Percentiles rank a stretch among this genome's conserved stretches.
These are phyloP conservation scores for Torulaspora maleeae DNA, from an alignment of 805 yeast genomes.

Conservation along the genomic window DNA sequence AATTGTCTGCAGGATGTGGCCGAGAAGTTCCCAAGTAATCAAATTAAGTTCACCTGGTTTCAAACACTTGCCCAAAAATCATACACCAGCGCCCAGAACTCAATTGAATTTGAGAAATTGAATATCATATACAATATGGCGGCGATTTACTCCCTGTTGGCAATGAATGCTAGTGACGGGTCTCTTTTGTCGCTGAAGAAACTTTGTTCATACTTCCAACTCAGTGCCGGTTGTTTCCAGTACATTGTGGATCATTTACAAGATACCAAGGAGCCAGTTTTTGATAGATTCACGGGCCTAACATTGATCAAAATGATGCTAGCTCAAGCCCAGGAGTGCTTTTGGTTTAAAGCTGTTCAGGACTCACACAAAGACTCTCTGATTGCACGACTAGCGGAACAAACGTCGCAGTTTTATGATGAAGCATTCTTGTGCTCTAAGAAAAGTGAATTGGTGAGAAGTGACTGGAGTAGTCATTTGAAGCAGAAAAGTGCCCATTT, in stretches of 20 bases:
- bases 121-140: constrained; percentile 69
- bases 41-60: constrained; percentile 65
- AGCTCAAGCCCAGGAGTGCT: constrained; percentile 84
- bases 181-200: constrained; percentile 52
- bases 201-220: constrained; percentile 62
- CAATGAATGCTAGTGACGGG: constrained; percentile 41
- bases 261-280: constrained; percentile 19
- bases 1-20: constrained; percentile 41
- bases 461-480: constrained; percentile 64
- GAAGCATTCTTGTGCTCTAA: constrained; percentile 42
- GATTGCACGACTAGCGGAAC: constrained; percentile 60
- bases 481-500: constrained; percentile 61
- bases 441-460: constrained; percentile 46
- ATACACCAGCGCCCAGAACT: constrained; percentile 44
- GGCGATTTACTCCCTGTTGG: constrained; percentile 55
- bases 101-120: constrained; percentile 55
- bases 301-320: constrained; percentile 52
- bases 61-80: constrained; percentile 58
- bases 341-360: constrained; percentile 66
- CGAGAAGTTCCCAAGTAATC: constrained; percentile 60
- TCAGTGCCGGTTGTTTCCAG: constrained; percentile 64
- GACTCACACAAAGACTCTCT: constrained; percentile 49
- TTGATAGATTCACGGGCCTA: constrained; percentile 47
- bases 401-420: constrained; percentile 54
- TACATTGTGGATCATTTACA: constrained; percentile 27